Evolutionary conservation across 352 stramenopile species (phyloP), one percentile per base, ranked within the genome.

Genomic region (Synura sp.): DNA sequence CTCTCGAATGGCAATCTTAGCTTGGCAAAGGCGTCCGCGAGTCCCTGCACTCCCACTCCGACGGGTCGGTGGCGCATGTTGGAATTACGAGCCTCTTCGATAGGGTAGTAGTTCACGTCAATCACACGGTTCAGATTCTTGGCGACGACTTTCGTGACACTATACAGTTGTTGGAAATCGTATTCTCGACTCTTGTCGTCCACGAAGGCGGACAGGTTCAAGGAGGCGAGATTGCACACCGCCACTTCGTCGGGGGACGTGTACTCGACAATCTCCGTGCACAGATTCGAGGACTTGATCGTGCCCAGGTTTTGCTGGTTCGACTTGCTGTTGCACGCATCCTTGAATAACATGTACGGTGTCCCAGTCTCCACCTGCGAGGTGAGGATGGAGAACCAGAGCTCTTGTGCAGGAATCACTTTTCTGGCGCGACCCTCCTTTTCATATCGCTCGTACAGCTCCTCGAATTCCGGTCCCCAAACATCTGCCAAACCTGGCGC

Each of bases 221-320:
- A 97, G 36, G 92, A 98, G 49, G 96, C 96, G 38, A 99, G 84
- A 87, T 99, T 99, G 86, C 96, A 99, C 69, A 99, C 96, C 0
- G 96, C 96, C 42, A 98, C 91, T 85, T 99, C 95, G 82, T 99
- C 94, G 3, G 92, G 90, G 19, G 92, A 87, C 59, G 96, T 98
- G 88, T 98, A 99, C 87, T 99, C 93, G 78, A 99, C 91, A 83
- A 99, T 98, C 83, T 99, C 96, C 27, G 94, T 98, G 86, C 96
- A 99, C 33, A 99, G 85, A 87, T 99, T 99, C 74, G 90, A 98
- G 67, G 92, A 98, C 73, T 97, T 96, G 84, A 99, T 99, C 35
- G 93, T 98, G 71, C 96, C 96, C n/a, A 99, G 86, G 83, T 99
- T 99, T 85, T 99, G 88, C 87, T 99, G 96, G 87, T 99, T 99